Base-by-base conservation (phyloP, 345 rosid species). In the Gossypium bickii region DNA sequence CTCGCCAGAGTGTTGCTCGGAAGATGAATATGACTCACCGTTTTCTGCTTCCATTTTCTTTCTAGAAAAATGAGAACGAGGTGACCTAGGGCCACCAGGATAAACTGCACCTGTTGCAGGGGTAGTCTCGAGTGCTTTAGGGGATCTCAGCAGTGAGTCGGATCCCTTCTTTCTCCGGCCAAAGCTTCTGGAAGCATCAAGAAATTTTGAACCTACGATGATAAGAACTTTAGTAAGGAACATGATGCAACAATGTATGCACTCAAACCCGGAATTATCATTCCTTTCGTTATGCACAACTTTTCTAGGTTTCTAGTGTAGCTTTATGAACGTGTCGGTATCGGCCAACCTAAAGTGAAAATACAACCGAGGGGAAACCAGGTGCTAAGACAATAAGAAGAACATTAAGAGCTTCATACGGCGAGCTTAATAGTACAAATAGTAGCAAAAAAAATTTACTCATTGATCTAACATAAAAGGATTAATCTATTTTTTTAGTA, bases 111-210 rank as follows among this genome's bases (percentile, higher is more conserved):
- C 81, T 25, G 27, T 67, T 49, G 75, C 79, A 67, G 41, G 58
- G 11, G 53, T 57, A 4, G 77, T 84, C 70, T 75, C 80, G 71
- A 27, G 55, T 9, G 75, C 74, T 75, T 58, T 79, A 53, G 91
- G 85, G 17, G 98, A 71, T 44, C 9, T 76, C 27, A 86, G 82
- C 71, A 75, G 85, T 70, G 89, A 78, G 58, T 80, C 67, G n/a
- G 86, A 49, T 78, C 79, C 88, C 65, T 87, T 87, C 87, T 90
- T 85, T 73, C 83, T 88, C 81, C 83, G 81, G 72, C 90, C 89
- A 70, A 89, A 85, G 87, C 93, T 91, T 67, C 84, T 79, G 51
- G 93, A 73, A 67, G 80, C 75, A 47, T 82, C 85, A 74, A 84
- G 82, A 65, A 79, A 61, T 78, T 74, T 74, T 67, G 92, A 87